A percentile compares a stretch with the other conserved stretches of the same genome.
Evolutionary conservation across 2,329 filamentous ascomycete species (phyloP).

Genomic region (Paecilomyces variotii): DNA sequence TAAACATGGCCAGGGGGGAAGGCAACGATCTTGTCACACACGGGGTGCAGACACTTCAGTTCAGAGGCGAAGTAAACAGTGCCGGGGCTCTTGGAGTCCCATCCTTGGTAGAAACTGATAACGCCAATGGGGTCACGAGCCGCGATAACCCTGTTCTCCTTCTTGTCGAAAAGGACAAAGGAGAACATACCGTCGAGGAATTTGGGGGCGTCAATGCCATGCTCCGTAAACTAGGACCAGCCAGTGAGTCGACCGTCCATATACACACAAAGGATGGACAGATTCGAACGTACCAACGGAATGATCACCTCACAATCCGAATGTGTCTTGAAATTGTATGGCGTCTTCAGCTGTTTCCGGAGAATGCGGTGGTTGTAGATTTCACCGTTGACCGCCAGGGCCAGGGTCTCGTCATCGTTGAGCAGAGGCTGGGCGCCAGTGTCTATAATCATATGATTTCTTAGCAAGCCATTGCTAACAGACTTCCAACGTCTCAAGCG

Average conservation of each 20-base stretch:
- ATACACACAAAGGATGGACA: background rate
- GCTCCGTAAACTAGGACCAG: constrained; percentile 67
- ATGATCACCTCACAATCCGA: constrained; percentile 99
- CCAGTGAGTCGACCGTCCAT: constrained; percentile 9
- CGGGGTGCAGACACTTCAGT: constrained; percentile 83
- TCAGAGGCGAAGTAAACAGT: constrained; percentile 95
- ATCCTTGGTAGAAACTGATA: constrained; percentile 95
- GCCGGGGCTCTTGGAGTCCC: constrained; percentile 71
- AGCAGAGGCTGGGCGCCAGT: constrained; percentile 91
- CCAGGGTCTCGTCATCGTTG: constrained; percentile 80
- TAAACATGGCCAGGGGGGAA: constrained; percentile 96
- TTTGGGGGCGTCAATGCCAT: constrained; percentile 86
- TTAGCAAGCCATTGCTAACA: background rate
- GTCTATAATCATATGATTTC: constrained; percentile 46
- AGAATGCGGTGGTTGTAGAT: constrained; percentile 99
- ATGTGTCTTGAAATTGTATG: constrained; percentile 96
- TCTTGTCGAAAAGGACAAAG: constrained; percentile 96
- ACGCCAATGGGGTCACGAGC: constrained; percentile 95
- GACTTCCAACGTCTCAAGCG: constrained; percentile 9
- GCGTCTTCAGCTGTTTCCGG: constrained; percentile 72
- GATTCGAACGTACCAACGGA: constrained; percentile 62
- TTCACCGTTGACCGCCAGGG: constrained; percentile 96
- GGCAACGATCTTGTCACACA: constrained; percentile 89
- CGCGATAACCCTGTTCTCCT: constrained; percentile 81
- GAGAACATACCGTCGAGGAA: constrained; percentile 99